Base-by-base conservation (phyloP, 768 basidiomycete genomes). In the Termitomyces sp. region DNA sequence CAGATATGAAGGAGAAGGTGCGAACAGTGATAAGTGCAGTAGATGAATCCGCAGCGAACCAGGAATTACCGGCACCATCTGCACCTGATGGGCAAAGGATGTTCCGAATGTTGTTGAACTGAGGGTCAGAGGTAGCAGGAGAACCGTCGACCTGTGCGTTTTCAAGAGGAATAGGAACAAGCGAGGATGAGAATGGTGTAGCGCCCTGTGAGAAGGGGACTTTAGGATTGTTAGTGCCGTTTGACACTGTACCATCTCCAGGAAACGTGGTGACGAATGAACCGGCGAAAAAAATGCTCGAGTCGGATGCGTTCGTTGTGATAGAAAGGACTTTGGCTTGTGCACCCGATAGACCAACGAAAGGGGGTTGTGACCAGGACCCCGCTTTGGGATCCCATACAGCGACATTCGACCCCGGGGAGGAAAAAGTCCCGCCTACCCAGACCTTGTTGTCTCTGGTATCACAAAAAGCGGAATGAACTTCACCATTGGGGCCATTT, bases 31-130 rank as follows among this genome's bases (percentile, higher is more conserved):
- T 81, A 55, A 88, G 76, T 2, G 92, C 88, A 24, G 76, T 73
- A 28, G 76, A 84, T 20, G 82, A 85, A 66, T 92, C 87, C 49
- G 81, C 76, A 36, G 86, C 89, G 53, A 96, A 82, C 96, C 96
- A 99, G 1, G 86, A 84, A 65, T 87, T 83, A 33, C 87, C 87
- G 30, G 89, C 80, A 1, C 91, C 88, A 67, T 90, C 93, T 5
- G 78, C 67, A n/a, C 86, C 88, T n/a, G 82, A 68, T 2, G 97
- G 95, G 70, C 97, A 99, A 43, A 98, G 82, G 60, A 94, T 83
- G 65, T 78, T 82, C 51, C 76, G 67, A 54, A 93, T 82, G 57
- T 88, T 75, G 64, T 72, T 78, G 67, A 89, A 92, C 13, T 82
- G 77, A 0, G 80, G 41, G 52, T 86, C 74, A 4, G 77, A 69